These are phyloP conservation scores for Neofusicoccum kwambonambiense DNA, from an alignment of 2,329 filamentous ascomycete genomes.

Conservation along the genomic window DNA sequence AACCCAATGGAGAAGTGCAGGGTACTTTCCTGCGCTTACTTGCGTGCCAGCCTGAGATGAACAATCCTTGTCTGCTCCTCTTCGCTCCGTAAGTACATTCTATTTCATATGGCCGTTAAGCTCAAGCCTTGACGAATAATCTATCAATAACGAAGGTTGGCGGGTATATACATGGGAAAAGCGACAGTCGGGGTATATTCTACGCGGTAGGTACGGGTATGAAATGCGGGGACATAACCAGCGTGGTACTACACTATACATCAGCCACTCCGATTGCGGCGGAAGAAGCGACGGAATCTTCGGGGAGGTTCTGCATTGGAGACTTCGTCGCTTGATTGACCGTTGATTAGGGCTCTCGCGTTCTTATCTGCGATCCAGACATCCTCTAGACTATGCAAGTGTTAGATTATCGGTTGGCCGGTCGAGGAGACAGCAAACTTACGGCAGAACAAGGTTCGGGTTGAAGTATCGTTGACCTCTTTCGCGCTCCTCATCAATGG, in stretches of 20 bases:
- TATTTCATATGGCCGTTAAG: too few species aligned
- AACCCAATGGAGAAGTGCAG: too few species aligned
- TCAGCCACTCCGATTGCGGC: conserved; percentile 3
- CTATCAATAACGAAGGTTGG: too few species aligned
- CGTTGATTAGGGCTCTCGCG: conserved; percentile 3
- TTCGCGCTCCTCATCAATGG: conserved; percentile 71
- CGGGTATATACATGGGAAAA: neutral
- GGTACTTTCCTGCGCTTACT: too few species aligned
- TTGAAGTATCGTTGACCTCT: conserved; percentile 71
- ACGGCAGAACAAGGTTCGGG: conserved; percentile 68
- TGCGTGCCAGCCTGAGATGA: too few species aligned
- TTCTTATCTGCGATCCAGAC: conserved; percentile 58
- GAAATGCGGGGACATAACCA: neutral
- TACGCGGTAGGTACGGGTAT: neutral
- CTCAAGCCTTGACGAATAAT: too few species aligned
- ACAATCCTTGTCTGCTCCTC: too few species aligned
- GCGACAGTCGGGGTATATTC: conserved; percentile 10
- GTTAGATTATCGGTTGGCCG: neutral
- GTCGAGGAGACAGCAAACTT: conserved; percentile 39
- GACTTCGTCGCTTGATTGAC: neutral
- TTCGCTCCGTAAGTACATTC: too few species aligned
- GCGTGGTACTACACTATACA: neutral
- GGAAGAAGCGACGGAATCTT: conserved; percentile 3
- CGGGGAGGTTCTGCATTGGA: neutral
- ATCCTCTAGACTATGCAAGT: conserved; percentile 57